Evolutionary conservation across 2,329 filamentous ascomycete species (phyloP).

Genomic region (Myriangium duriaei): DNA sequence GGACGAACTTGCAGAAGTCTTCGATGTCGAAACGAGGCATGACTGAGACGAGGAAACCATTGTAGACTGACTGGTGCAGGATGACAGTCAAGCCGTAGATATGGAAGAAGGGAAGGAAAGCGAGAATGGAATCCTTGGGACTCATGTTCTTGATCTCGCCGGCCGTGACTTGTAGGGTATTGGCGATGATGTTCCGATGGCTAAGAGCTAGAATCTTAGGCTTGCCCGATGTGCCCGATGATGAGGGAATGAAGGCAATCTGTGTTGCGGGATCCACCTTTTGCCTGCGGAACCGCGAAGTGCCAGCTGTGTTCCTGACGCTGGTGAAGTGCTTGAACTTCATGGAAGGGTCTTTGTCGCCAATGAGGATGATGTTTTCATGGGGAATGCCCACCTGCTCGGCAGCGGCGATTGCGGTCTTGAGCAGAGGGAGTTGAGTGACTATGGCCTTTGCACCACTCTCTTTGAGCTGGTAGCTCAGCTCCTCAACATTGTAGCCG

Average conservation of each 20-base stretch:
- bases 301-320: constrained; percentile 51
- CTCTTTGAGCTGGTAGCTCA: constrained; percentile 73
- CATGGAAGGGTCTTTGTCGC: constrained; percentile 50
- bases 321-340: constrained; percentile 60
- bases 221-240: constrained; percentile 76
- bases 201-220: constrained; percentile 69
- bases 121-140: constrained; percentile 54
- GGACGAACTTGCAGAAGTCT: constrained; percentile 62
- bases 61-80: constrained; percentile 54
- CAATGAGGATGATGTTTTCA: constrained; percentile 64
- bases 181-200: constrained; percentile 65
- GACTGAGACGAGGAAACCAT: constrained; percentile 54
- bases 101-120: constrained; percentile 80
- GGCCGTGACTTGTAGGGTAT: constrained; percentile 37
- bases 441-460: constrained; percentile 61
- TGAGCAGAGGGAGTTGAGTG: constrained; percentile 57
- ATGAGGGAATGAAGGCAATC: constrained; percentile 75
- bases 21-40: constrained; percentile 74
- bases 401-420: constrained; percentile 55
- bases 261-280: constrained; percentile 58
- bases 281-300: constrained; percentile 45
- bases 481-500: constrained; percentile 69
- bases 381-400: constrained; percentile 55
- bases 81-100: constrained; percentile 75
- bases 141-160: constrained; percentile 40